A percentile compares a stretch with the other conserved stretches of the same genome.
These are phyloP conservation scores for Naegleria lovaniensis DNA, from an alignment of 208 protist species.

Conservation along the genomic window DNA sequence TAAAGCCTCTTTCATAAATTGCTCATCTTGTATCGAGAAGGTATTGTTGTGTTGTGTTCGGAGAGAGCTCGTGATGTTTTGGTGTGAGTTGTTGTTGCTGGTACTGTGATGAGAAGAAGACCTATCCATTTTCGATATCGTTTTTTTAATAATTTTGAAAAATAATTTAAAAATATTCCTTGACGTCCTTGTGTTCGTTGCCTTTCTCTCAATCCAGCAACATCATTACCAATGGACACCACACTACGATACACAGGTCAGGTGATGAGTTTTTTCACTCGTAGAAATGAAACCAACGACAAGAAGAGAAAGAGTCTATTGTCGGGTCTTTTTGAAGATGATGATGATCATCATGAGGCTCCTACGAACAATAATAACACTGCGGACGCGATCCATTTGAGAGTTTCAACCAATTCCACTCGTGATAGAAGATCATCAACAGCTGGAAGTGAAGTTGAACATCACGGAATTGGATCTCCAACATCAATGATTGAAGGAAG, in stretches of 20 bases:
- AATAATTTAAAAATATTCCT: background rate
- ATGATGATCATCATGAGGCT: background rate
- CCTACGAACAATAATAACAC: background rate
- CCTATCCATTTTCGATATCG: too few species aligned
- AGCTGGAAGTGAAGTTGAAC: background rate
- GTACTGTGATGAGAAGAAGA: too few species aligned
- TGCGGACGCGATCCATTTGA: too few species aligned
- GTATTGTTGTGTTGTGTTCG: background rate
- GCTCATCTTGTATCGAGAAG: background rate
- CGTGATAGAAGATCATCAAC: background rate
- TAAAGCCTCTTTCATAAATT: conserved; percentile 13
- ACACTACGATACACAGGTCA: background rate
- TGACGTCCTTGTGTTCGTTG: too few species aligned
- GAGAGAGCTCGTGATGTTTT: too few species aligned
- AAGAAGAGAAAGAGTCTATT: background rate
- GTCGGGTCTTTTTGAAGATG: background rate
- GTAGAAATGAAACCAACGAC: background rate
- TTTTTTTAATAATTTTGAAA: too few species aligned
- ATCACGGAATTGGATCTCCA: background rate
- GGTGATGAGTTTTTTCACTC: background rate
- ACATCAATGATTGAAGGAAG: background rate
- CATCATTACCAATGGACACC: background rate
- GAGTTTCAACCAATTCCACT: background rate
- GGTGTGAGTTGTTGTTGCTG: too few species aligned
- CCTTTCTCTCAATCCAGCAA: too few species aligned